Evolutionary conservation across 768 basidiomycete species (phyloP).

Genomic region (Tylopilus vinaceipallidus): DNA sequence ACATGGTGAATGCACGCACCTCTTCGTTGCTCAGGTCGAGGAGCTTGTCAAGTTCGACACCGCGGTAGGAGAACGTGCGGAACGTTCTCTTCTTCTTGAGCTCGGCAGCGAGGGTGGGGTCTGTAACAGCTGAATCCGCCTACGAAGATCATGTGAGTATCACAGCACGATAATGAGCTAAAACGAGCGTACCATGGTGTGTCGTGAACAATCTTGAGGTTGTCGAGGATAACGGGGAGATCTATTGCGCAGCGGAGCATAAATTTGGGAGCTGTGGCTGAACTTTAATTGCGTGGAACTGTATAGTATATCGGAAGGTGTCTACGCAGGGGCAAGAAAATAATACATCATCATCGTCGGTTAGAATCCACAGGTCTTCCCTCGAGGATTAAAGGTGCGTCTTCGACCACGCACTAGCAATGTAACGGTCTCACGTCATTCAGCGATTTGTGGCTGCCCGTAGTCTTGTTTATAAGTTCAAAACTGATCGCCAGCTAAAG

Average conservation of each 20-base stretch:
- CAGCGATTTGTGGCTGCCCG: constrained; percentile 94
- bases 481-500: constrained; percentile 41
- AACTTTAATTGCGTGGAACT: constrained; percentile 50
- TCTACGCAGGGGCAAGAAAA: not conserved
- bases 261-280: constrained; percentile 43
- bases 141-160: constrained; percentile 28
- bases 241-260: constrained; percentile 20
- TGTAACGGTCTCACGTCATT: too few species aligned
- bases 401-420: too few species aligned
- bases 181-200: constrained; percentile 32
- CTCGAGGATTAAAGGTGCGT: constrained; percentile 76
- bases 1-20: constrained; percentile 43
- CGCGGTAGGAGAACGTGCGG: constrained; percentile 98
- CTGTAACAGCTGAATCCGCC: constrained; percentile 85
- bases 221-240: constrained; percentile 23
- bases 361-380: constrained; percentile 96
- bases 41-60: constrained; percentile 97
- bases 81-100: constrained; percentile 99
- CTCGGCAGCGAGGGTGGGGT: constrained; percentile 91
- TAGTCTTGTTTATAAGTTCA: constrained; percentile 35
- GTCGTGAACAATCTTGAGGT: constrained; percentile 27
- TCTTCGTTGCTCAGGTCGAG: constrained; percentile 95
- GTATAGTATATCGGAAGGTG: constrained; percentile 46
- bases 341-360: constrained; percentile 48
- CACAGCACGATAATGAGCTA: not conserved